Percentiles rank a stretch among this genome's conserved stretches.
Evolutionary conservation across 106 monocot species (phyloP).

Genomic region (Agapanthus africanus): DNA sequence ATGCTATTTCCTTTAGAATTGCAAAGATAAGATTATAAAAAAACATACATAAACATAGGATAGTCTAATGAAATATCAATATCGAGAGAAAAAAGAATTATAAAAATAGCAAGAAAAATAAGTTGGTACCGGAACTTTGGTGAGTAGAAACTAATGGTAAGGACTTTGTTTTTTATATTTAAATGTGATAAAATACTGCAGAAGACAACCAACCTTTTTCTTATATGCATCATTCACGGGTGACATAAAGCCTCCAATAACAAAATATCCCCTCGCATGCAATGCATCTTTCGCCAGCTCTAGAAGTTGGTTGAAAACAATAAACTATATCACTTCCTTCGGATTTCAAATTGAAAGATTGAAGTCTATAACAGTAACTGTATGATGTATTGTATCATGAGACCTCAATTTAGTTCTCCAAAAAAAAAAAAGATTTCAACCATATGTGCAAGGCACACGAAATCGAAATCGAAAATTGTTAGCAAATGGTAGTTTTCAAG

Average conservation of each 20-base stretch:
- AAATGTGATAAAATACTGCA: not conserved
- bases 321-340: not conserved
- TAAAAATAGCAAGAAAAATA: not conserved
- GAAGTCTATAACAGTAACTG: not conserved
- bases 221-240: slow-evolving; percentile 85
- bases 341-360: not conserved
- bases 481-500: no score
- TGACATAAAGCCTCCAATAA: slow-evolving; percentile 80
- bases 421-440: no score
- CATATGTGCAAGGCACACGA: no score
- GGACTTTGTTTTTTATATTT: not conserved
- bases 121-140: not conserved
- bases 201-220: slow-evolving; percentile 48
- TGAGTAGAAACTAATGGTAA: not conserved
- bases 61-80: not conserved
- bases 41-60: not conserved
- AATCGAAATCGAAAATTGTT: no score
- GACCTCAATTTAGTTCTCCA: no score
- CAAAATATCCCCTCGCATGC: slow-evolving; percentile 31
- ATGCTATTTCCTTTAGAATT: not conserved
- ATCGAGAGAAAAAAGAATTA: not conserved
- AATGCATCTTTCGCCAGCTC: slow-evolving; percentile 14
- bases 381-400: not conserved
- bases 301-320: not conserved
- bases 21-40: not conserved